A percentile compares a stretch with the other conserved stretches of the same genome.
Evolutionary conservation across 179 eudicot genomes (phyloP).

Genomic region (Beta lomatogona): DNA sequence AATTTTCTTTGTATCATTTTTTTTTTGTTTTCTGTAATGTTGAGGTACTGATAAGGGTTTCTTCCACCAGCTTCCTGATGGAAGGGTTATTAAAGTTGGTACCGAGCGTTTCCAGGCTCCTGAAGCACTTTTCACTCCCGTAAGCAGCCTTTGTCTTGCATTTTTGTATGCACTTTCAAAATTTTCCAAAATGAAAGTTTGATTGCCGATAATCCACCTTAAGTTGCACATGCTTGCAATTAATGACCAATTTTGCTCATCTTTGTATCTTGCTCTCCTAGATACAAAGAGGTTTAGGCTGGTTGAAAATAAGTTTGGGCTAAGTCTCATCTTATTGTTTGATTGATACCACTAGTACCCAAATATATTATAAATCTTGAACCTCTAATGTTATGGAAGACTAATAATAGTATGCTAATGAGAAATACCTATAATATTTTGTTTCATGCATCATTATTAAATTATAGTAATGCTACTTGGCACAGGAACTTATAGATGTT

Average conservation of each 20-base stretch:
- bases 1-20: background rate
- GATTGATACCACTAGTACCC: background rate
- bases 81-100: slow-evolving; percentile 95
- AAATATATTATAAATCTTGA: background rate
- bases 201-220: background rate
- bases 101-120: slow-evolving; percentile 98
- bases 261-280: background rate
- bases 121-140: slow-evolving; percentile 97
- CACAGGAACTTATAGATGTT: slow-evolving; percentile 96
- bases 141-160: slow-evolving; percentile 42
- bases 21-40: background rate
- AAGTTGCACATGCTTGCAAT: background rate
- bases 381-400: background rate
- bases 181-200: background rate
- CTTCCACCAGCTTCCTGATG: slow-evolving; percentile 84
- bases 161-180: background rate
- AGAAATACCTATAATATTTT: background rate
- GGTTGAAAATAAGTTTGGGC: background rate
- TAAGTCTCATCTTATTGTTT: background rate
- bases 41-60: slow-evolving; percentile 1
- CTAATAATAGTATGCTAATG: background rate
- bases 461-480: slow-evolving; percentile 18
- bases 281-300: too few species aligned
- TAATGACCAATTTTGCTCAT: background rate
- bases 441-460: slow-evolving; percentile 2